phyloP scores from a whole-genome alignment of 1,284 basidiomycete genomes.

The Ceratobasidium papillatum region DNA sequence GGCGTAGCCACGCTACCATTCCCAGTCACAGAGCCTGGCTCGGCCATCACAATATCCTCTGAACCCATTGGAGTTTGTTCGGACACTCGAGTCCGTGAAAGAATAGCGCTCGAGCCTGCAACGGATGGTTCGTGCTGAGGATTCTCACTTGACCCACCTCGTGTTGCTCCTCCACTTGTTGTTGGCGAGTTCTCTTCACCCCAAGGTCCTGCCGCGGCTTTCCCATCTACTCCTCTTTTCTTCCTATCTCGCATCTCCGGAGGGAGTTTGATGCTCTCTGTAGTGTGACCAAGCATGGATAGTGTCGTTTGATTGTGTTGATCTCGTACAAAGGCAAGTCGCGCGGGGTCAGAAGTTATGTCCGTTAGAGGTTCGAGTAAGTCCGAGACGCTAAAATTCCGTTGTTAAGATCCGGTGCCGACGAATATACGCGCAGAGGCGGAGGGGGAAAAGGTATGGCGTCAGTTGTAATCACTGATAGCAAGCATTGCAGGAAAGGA shows the following conservation, averaged over 20 bases:
- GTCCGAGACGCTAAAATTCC: constrained; percentile 15
- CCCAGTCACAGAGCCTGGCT: neutral
- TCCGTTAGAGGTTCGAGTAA: constrained; percentile 22
- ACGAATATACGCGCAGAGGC: neutral
- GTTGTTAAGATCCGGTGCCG: neutral
- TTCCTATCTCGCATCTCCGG: constrained; percentile 37
- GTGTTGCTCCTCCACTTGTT: neutral
- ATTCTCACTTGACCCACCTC: neutral
- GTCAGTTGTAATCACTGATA: neutral
- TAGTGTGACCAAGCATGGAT: constrained; percentile 19
- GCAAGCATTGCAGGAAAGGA: neutral
- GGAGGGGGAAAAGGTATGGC: neutral
- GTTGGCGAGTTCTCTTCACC: neutral
- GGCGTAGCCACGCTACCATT: neutral
- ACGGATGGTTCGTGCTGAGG: neutral
- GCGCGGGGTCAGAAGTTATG: constrained; percentile 36
- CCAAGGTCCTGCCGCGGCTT: neutral
- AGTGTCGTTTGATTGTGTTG: constrained; percentile 26
- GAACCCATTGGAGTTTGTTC: neutral
- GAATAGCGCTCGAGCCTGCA: neutral
- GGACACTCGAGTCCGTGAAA: neutral
- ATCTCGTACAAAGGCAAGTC: constrained; percentile 13
- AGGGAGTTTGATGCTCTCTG: constrained; percentile 33
- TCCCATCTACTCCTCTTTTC: constrained; percentile 1
- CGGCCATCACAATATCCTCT: constrained; percentile 14